Conservation (phyloP, 805 yeast genomes). For the Myxozyma nipponensis region DNA sequence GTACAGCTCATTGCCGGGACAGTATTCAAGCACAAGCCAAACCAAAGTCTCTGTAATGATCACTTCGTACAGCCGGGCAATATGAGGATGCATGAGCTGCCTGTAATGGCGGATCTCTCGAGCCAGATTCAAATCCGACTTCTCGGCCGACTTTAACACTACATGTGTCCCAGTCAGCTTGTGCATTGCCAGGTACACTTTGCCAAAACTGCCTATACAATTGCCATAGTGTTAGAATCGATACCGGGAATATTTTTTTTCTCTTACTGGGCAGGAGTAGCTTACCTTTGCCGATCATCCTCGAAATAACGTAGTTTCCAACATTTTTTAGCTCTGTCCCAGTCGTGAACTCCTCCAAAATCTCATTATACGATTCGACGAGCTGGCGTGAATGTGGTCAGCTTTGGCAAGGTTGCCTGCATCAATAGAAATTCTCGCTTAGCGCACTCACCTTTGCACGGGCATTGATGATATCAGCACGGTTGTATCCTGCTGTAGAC, state of each 20-base stretch:
- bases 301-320: conserved; percentile 72
- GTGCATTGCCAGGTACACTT: conserved; percentile 81
- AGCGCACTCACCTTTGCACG: conserved; percentile 40
- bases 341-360: conserved; percentile 47
- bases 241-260: no score
- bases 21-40: conserved; percentile 88
- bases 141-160: conserved; percentile 73
- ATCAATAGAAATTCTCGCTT: neutral
- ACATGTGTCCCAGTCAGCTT: conserved; percentile 66
- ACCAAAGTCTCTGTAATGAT: conserved; percentile 73
- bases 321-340: conserved; percentile 55
- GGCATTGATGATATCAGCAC: conserved; percentile 39
- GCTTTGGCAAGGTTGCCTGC: neutral
- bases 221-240: neutral
- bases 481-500: conserved; percentile 11
- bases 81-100: conserved; percentile 77
- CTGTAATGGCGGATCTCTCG: conserved; percentile 86
- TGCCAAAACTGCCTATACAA: conserved; percentile 61
- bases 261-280: no score
- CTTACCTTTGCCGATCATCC: conserved; percentile 80
- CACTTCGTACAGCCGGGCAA: conserved; percentile 80
- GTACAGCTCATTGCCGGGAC: conserved; percentile 58
- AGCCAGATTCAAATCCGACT: conserved; percentile 78
- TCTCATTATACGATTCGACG: conserved; percentile 61
- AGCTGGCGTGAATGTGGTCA: conserved; percentile 35